Conservation (phyloP, 495 filamentous ascomycete genomes). For the Xylaria bambusicola region DNA sequence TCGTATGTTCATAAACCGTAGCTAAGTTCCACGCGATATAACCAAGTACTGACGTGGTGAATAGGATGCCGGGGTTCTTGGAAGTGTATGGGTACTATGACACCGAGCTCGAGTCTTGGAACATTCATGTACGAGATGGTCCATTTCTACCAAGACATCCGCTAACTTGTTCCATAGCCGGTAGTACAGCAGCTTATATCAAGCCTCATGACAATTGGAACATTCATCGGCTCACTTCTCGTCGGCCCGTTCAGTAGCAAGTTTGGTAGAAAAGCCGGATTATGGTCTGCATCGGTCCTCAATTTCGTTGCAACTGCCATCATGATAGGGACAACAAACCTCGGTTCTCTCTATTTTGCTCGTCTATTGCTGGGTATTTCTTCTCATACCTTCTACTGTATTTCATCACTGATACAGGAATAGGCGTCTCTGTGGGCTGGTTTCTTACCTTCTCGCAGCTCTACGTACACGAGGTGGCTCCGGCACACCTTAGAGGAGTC, state of each 20-base stretch:
- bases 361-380: conserved; percentile 47
- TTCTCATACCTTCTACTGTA: neutral
- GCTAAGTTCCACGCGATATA: neutral
- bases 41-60: neutral
- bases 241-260: conserved; percentile 48
- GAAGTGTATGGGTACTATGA: conserved; percentile 46
- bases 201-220: conserved; percentile 55
- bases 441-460: conserved; percentile 57
- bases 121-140: conserved; percentile 29
- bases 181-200: conserved; percentile 54
- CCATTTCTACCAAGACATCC: conserved; percentile 14
- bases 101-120: conserved; percentile 24
- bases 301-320: conserved; percentile 46
- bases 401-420: neutral
- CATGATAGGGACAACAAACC: conserved; percentile 50
- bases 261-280: conserved; percentile 43
- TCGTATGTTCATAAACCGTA: conserved; percentile 16
- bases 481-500: conserved; percentile 47
- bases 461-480: conserved; percentile 50
- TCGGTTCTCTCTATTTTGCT: conserved; percentile 50
- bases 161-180: conserved; percentile 27
- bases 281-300: conserved; percentile 46
- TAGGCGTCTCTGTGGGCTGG: conserved; percentile 51
- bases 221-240: conserved; percentile 50
- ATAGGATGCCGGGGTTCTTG: conserved; percentile 48